Conservation (phyloP, 225 moss, liverwort and hornwort species). For the Physcomitrellopsis africana region DNA sequence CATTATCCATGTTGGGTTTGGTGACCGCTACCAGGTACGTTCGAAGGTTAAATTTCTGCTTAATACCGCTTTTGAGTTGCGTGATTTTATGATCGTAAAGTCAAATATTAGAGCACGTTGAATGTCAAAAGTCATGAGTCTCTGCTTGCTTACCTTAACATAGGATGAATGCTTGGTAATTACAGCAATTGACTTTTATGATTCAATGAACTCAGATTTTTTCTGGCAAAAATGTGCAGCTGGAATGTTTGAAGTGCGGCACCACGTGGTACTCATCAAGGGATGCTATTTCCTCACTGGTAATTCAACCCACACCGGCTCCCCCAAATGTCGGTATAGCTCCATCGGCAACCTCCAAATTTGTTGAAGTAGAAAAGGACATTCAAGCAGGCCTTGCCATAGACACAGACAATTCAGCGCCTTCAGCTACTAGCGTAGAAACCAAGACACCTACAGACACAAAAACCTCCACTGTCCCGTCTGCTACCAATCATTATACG, state of each 20-base stretch:
- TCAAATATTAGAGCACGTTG: neutral
- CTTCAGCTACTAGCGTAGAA: slow-evolving; percentile 13
- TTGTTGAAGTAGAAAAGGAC: slow-evolving; percentile 90
- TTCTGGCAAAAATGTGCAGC: slow-evolving; percentile 42
- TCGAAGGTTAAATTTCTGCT: neutral
- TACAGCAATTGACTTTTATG: too few relatives aligned
- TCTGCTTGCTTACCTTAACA: neutral
- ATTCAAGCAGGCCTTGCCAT: slow-evolving; percentile 33
- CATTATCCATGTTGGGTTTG: slow-evolving; percentile 85
- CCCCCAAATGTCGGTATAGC: slow-evolving; percentile 86
- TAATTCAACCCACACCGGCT: slow-evolving; percentile 53
- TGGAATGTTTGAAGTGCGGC: slow-evolving; percentile 95
- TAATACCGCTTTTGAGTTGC: neutral
- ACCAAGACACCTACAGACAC: slow-evolving; percentile 30
- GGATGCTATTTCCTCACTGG: slow-evolving; percentile 79
- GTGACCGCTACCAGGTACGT: slow-evolving; percentile 90
- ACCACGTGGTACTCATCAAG: slow-evolving; percentile 91
- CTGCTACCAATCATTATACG: slow-evolving; percentile 25
- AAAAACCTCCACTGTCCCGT: slow-evolving; percentile 26
- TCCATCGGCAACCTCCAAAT: slow-evolving; percentile 95
- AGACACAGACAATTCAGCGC: slow-evolving; percentile 26
- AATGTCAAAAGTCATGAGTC: neutral
- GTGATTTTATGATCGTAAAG: neutral
- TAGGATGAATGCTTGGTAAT: neutral
- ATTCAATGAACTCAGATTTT: neutral